A percentile compares a stretch with the other conserved stretches of the same genome.
Evolutionary conservation across 306 rosid genomes (phyloP).

Genomic region (Macrotyloma uniflorum): DNA sequence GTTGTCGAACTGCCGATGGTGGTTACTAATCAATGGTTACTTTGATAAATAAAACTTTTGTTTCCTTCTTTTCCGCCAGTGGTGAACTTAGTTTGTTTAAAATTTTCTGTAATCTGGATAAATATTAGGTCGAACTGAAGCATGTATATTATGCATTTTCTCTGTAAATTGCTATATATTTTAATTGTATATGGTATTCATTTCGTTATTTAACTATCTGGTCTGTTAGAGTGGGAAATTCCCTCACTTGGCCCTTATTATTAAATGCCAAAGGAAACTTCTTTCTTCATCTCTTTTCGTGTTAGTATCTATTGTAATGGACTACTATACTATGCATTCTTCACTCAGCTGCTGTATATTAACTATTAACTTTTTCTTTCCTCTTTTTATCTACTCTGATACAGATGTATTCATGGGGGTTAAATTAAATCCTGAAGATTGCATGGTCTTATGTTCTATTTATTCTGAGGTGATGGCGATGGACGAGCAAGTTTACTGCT

Average conservation of each 20-base stretch:
- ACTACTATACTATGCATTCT: neutral
- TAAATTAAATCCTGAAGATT: constrained; percentile 40
- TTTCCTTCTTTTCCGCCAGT: neutral
- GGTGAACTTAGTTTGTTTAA: neutral
- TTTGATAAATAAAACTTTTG: neutral
- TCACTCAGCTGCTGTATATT: constrained; percentile 1
- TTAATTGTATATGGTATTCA: neutral
- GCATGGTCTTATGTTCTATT: constrained; percentile 27
- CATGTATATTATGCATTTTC: neutral
- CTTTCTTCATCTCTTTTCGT: neutral
- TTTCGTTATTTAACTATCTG: constrained; percentile 7
- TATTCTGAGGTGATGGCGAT: constrained; percentile 26
- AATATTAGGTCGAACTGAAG: constrained; percentile 9
- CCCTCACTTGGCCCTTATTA: neutral
- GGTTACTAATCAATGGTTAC: constrained; percentile 8
- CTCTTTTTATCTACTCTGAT: constrained; percentile 4
- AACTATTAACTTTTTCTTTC: neutral
- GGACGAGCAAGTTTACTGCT: constrained; percentile 15
- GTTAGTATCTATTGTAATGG: neutral
- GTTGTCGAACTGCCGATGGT: neutral
- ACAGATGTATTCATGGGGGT: constrained; percentile 46
- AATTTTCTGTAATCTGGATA: constrained; percentile 9
- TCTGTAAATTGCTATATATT: neutral
- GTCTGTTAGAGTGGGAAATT: neutral
- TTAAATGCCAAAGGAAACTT: constrained; percentile 15